Base-by-base conservation (phyloP, 139 green algal genomes). In the Coelastrella sp. region DNA sequence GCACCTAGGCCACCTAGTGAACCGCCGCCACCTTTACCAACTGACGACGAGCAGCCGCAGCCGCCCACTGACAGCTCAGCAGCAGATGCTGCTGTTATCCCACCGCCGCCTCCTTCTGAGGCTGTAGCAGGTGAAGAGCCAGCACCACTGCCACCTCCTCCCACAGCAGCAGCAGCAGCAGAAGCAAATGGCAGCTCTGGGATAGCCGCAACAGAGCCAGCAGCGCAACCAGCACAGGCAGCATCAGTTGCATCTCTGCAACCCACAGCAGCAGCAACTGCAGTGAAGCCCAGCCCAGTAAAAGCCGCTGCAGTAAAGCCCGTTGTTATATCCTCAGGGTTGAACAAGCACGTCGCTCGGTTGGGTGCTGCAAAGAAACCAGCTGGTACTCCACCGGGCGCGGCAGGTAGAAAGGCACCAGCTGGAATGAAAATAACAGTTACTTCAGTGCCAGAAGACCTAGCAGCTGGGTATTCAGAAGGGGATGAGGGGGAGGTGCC, bases 91-190 rank as follows among this genome's bases (percentile, higher is more conserved):
- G 7, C 85, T 59, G 73, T 47, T 71, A 20, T 56, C 32, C 47
- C 83, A 80, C 47, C 13, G 58, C 3, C 73, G 57, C 54, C 73
- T 60, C 22, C 11, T 80, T 20, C 68, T 11, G 20, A 20, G 5
- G 57, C 71, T 89, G 57, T 59, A 76, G 73, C 85, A 56, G 71
- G 11, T 73, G 20, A 68, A 76, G 68, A 76, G 16, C 7, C 73
- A 90, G 23, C 85, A 83, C 57, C 17, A 54, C 56, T 58, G 23
- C 47, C 16, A 14, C 7, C 83, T 23, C 57, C 84, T 8, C 5
- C 10, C 23, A n/a, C 47, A 57, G 23, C 83, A 64, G 83, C 65
- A 65, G 79, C 79, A 85, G 83, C 22, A 79, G n/a, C 64, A 80
- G 77, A 5, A 61, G 83, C 14, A 58, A 20, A 16, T 47, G 32